phyloP scores from a whole-genome alignment of 768 basidiomycete species.

The Terana coerulea region DNA sequence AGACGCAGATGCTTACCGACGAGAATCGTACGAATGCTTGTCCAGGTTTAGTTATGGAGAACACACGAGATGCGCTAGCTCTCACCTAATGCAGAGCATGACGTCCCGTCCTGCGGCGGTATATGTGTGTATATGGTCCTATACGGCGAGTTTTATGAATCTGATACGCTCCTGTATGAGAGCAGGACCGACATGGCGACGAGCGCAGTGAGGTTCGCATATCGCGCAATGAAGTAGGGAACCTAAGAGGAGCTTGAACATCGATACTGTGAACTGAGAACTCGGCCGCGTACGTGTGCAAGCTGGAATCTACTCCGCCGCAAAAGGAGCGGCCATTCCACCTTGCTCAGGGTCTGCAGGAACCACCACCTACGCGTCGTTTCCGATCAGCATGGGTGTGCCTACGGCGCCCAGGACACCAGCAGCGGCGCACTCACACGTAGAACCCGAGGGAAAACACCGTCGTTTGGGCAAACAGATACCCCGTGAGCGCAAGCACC shows the following conservation, averaged over 20 bases:
- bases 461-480: constrained; percentile 8
- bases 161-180: too few species aligned
- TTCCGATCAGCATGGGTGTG: neutral
- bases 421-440: constrained; percentile 1
- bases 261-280: too few species aligned
- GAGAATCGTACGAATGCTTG: neutral
- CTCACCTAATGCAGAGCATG: neutral
- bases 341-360: constrained; percentile 1
- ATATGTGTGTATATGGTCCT: too few species aligned
- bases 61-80: neutral
- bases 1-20: neutral
- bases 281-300: neutral
- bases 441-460: constrained; percentile 17
- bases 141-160: neutral
- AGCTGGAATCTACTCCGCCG: constrained; percentile 4
- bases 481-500: constrained; percentile 4
- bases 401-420: neutral
- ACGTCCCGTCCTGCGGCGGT: neutral
- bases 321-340: constrained; percentile 10
- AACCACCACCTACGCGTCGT: neutral
- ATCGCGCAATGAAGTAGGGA: constrained; percentile 10
- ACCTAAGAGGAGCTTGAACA: neutral
- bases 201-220: constrained; percentile 3
- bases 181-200: constrained; percentile 9
- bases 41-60: neutral